phyloP scores from a whole-genome alignment of 192 early-diverging fungal species.

The Coemansia brasiliensis region DNA sequence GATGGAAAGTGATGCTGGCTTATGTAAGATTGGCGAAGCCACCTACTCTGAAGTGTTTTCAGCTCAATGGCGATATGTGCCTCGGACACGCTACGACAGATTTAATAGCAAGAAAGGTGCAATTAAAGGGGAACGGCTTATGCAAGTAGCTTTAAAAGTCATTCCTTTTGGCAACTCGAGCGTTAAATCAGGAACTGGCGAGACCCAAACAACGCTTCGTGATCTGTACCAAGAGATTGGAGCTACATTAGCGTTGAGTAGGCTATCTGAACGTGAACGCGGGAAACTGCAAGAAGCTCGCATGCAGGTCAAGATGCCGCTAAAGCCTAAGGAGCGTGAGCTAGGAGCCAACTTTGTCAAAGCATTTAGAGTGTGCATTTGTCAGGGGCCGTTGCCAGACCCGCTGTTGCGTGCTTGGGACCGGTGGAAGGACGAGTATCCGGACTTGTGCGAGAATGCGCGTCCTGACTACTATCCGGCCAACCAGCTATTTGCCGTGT shows the following conservation, averaged over 20 bases:
- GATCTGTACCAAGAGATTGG: slow-evolving; percentile 67
- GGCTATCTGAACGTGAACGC: slow-evolving; percentile 52
- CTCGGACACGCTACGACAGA: slow-evolving; percentile 44
- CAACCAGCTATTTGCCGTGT: slow-evolving; percentile 72
- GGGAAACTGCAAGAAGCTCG: slow-evolving; percentile 39
- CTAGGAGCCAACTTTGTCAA: slow-evolving; percentile 53
- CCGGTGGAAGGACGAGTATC: slow-evolving; percentile 59
- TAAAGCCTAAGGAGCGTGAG: slow-evolving; percentile 42
- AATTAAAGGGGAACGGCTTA: slow-evolving; percentile 50
- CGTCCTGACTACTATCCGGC: slow-evolving; percentile 69
- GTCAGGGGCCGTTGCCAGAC: slow-evolving; percentile 66
- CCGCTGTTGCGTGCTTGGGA: slow-evolving; percentile 74
- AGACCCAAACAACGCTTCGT: slow-evolving; percentile 54
- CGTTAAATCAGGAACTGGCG: slow-evolving; percentile 46
- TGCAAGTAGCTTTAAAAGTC: slow-evolving; percentile 74
- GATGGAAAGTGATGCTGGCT: slow-evolving; percentile 38
- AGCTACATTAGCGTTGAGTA: slow-evolving; percentile 57
- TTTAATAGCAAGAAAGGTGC: slow-evolving; percentile 43
- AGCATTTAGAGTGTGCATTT: slow-evolving; percentile 63
- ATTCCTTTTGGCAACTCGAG: slow-evolving; percentile 69
- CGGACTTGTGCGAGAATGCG: slow-evolving; percentile 66
- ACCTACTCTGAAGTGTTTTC: slow-evolving; percentile 83
- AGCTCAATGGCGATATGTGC: slow-evolving; percentile 49
- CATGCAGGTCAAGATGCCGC: slow-evolving; percentile 42
- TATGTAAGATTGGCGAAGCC: slow-evolving; percentile 81